A percentile compares a stretch with the other conserved stretches of the same genome.
phyloP scores from a whole-genome alignment of 805 yeast species.

The Lipomyces kockii region DNA sequence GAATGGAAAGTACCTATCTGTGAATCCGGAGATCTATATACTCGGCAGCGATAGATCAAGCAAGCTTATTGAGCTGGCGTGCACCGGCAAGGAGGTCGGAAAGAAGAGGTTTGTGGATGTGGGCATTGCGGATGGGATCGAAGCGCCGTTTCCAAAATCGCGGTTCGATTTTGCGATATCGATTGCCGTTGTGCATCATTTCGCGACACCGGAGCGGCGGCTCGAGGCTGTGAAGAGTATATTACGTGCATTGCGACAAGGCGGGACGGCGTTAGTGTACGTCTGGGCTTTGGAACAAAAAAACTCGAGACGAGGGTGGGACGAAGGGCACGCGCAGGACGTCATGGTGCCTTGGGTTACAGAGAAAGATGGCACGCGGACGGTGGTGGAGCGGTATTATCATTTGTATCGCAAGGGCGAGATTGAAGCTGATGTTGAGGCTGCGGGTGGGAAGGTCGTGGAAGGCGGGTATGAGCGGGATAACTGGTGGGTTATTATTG shows the following conservation, averaged over 20 bases:
- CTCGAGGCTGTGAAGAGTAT: slow-evolving; percentile 74
- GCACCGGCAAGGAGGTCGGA: slow-evolving; percentile 12
- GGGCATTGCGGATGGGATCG: slow-evolving; percentile 80
- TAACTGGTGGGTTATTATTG: slow-evolving; percentile 76
- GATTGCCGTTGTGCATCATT: slow-evolving; percentile 95
- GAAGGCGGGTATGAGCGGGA: slow-evolving; percentile 87
- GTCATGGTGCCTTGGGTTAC: slow-evolving; percentile 95
- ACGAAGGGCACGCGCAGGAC: slow-evolving; percentile 90
- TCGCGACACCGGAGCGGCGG: slow-evolving; percentile 82
- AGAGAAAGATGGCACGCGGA: slow-evolving; percentile 32
- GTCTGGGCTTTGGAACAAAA: slow-evolving; percentile 98
- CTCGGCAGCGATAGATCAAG: slow-evolving; percentile 61
- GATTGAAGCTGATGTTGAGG: slow-evolving; percentile 65
- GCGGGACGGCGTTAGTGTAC: slow-evolving; percentile 78
- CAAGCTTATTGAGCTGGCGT: slow-evolving; percentile 26
- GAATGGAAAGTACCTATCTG: slow-evolving; percentile 85
- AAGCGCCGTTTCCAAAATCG: slow-evolving; percentile 57
- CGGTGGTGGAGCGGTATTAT: slow-evolving; percentile 74
- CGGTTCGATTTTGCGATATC: slow-evolving; percentile 85
- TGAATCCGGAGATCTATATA: slow-evolving; percentile 69
- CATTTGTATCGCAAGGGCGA: slow-evolving; percentile 89
- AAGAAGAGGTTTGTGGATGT: slow-evolving; percentile 55
- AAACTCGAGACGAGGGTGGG: slow-evolving; percentile 84
- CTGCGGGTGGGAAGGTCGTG: slow-evolving; percentile 72
- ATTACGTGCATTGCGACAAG: slow-evolving; percentile 57